phyloP scores from a whole-genome alignment of 1,284 basidiomycete genomes.

The Naganishia albida region DNA sequence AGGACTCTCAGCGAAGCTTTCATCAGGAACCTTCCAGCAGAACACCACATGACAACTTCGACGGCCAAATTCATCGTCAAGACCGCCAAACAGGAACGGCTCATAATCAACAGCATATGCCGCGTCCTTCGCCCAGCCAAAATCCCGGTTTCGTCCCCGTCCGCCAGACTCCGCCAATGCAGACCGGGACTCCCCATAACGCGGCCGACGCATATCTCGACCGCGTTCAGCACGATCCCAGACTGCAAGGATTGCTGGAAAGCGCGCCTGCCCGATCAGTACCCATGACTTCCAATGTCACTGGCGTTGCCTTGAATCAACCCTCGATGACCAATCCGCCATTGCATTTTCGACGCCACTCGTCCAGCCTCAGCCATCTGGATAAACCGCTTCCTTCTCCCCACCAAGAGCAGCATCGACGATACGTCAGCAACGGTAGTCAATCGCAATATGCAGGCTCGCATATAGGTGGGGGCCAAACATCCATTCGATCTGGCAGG shows the following conservation, averaged over 20 bases:
- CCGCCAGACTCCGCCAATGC: slow-evolving; percentile 11
- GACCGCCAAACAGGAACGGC: too few species aligned
- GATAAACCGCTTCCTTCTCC: slow-evolving; percentile 31
- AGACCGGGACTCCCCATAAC: slow-evolving; percentile 23
- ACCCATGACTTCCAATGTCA: slow-evolving; percentile 25
- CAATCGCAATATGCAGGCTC: slow-evolving; percentile 12
- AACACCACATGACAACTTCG: too few species aligned
- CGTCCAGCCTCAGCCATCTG: slow-evolving; percentile 11
- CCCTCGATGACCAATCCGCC: not conserved
- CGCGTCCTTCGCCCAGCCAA: slow-evolving; percentile 8
- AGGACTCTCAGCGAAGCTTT: slow-evolving; percentile 1
- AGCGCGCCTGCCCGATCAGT: slow-evolving; percentile 40
- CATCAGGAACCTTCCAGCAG: not conserved
- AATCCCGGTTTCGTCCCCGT: slow-evolving; percentile 6
- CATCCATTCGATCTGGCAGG: slow-evolving; percentile 4
- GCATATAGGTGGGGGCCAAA: not conserved
- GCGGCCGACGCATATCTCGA: slow-evolving; percentile 47
- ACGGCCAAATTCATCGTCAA: too few species aligned
- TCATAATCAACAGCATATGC: not conserved
- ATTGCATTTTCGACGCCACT: slow-evolving; percentile 8
- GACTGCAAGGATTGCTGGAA: slow-evolving; percentile 42
- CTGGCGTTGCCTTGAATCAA: not conserved
- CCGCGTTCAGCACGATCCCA: slow-evolving; percentile 43
- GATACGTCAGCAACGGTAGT: slow-evolving; percentile 8
- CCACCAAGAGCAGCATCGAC: slow-evolving; percentile 10